These are phyloP conservation scores for Schizopora paradoxa DNA, from an alignment of 1,284 basidiomycete species.

Conservation along the genomic window DNA sequence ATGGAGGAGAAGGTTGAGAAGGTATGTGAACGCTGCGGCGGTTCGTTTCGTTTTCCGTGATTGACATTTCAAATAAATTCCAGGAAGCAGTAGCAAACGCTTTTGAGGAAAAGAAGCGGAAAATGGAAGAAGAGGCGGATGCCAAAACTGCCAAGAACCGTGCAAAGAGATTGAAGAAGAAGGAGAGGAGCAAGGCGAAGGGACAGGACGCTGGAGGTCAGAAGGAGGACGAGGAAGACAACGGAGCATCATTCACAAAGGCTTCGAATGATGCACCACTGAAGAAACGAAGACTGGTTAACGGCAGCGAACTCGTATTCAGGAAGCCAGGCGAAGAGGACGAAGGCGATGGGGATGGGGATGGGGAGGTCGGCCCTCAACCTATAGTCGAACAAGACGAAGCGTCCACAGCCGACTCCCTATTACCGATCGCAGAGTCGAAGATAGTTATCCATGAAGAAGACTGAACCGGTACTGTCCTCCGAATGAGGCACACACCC, in stretches of 20 bases:
- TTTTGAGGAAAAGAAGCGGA: constrained; percentile 62
- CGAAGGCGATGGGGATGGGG: constrained; percentile 27
- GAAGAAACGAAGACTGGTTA: constrained; percentile 41
- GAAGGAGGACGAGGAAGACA: constrained; percentile 12
- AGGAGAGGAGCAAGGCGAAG: constrained; percentile 55
- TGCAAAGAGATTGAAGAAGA: constrained; percentile 87
- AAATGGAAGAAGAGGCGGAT: constrained; percentile 62
- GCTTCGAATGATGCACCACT: constrained; percentile 32
- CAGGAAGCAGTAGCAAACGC: constrained; percentile 64
- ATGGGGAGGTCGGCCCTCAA: constrained; percentile 16
- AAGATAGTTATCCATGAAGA: constrained; percentile 25
- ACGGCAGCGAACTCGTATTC: constrained; percentile 39
- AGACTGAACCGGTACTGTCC: constrained; percentile 16
- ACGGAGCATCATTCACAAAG: constrained; percentile 7
- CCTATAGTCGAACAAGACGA: constrained; percentile 9
- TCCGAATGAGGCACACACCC: no score
- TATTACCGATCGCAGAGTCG: constrained; percentile 17
- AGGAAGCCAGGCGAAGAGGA: constrained; percentile 33
- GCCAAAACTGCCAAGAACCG: constrained; percentile 91
- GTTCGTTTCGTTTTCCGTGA: constrained; percentile 16
- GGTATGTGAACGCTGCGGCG: constrained; percentile 36
- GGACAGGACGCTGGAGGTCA: constrained; percentile 21
- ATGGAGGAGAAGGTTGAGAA: constrained; percentile 81
- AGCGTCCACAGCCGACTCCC: constrained; percentile 7
- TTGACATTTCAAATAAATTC: neutral